Evolutionary conservation across 768 basidiomycete genomes (phyloP).

Genomic region (Obba rivulosa): DNA sequence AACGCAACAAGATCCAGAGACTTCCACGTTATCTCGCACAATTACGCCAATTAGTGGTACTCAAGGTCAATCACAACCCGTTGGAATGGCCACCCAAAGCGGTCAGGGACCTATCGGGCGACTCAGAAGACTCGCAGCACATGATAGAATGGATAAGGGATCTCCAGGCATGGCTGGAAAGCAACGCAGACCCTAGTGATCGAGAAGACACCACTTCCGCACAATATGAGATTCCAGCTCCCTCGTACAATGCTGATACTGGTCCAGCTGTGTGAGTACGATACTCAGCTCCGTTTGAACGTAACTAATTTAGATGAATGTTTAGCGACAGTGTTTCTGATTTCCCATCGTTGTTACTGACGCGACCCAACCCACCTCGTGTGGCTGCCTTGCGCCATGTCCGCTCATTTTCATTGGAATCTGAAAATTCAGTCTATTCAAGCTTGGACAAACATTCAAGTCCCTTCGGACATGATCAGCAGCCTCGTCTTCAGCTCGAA

Average conservation of each 20-base stretch:
- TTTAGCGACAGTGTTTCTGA: neutral
- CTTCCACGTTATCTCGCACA: constrained; percentile 76
- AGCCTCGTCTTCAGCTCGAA: constrained; percentile 46
- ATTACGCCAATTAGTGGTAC: constrained; percentile 67
- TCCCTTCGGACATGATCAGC: constrained; percentile 26
- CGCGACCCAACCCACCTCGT: constrained; percentile 1
- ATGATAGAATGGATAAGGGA: constrained; percentile 69
- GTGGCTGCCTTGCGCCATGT: constrained; percentile 10
- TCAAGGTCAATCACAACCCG: constrained; percentile 89
- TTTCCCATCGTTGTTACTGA: neutral
- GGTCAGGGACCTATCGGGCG: constrained; percentile 41
- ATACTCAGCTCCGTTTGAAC: no score
- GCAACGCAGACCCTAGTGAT: constrained; percentile 28
- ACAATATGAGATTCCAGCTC: neutral
- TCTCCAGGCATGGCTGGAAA: constrained; percentile 74
- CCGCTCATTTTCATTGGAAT: constrained; percentile 58
- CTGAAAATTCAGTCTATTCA: constrained; percentile 48
- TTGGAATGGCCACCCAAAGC: constrained; percentile 84
- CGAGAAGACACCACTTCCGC: constrained; percentile 49
- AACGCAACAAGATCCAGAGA: constrained; percentile 76
- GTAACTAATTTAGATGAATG: neutral
- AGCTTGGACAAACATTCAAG: constrained; percentile 28
- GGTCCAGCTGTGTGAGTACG: neutral
- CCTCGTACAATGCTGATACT: neutral
- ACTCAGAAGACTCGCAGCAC: constrained; percentile 40